These are phyloP conservation scores for Plasmopara viticola DNA, from an alignment of 352 stramenopile genomes.

Conservation along the genomic window DNA sequence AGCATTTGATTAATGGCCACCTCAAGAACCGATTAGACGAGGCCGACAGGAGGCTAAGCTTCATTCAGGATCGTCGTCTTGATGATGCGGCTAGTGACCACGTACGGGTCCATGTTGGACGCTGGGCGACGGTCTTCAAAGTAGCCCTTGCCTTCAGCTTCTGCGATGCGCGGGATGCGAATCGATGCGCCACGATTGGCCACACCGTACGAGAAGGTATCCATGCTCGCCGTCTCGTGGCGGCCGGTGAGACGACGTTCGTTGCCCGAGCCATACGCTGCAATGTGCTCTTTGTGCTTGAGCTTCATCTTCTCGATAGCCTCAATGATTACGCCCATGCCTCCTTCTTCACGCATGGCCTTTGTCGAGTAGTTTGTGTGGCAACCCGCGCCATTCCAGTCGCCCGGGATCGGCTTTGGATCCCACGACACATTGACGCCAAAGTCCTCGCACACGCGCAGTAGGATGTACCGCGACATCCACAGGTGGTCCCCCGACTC, in stretches of 20 bases:
- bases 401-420: constrained; percentile 96
- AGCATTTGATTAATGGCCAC: no score
- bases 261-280: constrained; percentile 94
- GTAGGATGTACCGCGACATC: constrained; percentile 96
- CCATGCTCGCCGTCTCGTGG: constrained; percentile 95
- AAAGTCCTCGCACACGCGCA: constrained; percentile 96
- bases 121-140: constrained; percentile 95
- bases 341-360: constrained; percentile 92
- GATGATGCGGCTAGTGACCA: constrained; percentile 96
- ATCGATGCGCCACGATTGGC: constrained; percentile 93
- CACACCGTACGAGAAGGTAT: constrained; percentile 95
- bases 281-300: constrained; percentile 97
- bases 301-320: constrained; percentile 97
- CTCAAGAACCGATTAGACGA: no score
- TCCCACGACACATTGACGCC: constrained; percentile 96
- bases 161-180: constrained; percentile 88
- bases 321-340: constrained; percentile 92
- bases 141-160: constrained; percentile 90
- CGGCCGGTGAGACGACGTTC: constrained; percentile 94
- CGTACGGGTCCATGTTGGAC: constrained; percentile 98
- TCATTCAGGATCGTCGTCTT: constrained; percentile 90
- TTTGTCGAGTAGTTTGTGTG: constrained; percentile 97
- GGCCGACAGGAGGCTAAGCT: constrained; percentile 24
- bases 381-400: constrained; percentile 97
- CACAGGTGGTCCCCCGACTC: constrained; percentile 94